Base-by-base conservation (phyloP, 495 filamentous ascomycete species). In the Penicillium antarcticum region DNA sequence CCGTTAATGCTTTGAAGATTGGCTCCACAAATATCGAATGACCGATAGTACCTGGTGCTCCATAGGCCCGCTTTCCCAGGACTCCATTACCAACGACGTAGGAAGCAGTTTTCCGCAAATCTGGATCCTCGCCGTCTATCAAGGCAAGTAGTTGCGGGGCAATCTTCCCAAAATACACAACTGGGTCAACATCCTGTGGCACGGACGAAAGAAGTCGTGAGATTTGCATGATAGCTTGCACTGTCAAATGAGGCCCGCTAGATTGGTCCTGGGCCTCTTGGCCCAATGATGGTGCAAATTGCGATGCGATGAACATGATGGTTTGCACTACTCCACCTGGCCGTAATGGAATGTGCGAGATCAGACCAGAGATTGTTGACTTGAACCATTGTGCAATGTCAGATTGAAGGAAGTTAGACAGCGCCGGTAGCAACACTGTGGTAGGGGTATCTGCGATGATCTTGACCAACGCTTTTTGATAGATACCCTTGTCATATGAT, bases 11-110 rank as follows among this genome's bases (percentile, higher is more conserved):
- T n/a, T 72, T 60, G 32, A 89, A 73, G 40, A 89, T 69, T 0
- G 87, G 88, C 53, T 83, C 76, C 0, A 84, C 78, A 44, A 91
- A 85, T 5, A 80, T 76, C 18, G 75, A 81, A 80, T 87, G 89
- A 0, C 88, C 89, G 31, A 84, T 72, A 1, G 81, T 80, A 13
- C 82, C 85, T 33, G 84, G 84, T 19, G 85, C 86, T 6, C 89
- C 88, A 57, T 79, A 82, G 21, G 76, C 66, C 43, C 80, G 84
- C 47, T 82, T 83, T 0, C 83, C 82, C 41, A 94, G 61, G 16
- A 92, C 83, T 1, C 87, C 87, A 58, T 83, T 86, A 0, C 85
- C 87, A 46, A 91, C 85, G 37, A 88, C 78, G 61, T 89, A 89
- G 0, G 86, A 80, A 4, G 84, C 85, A 5, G 79, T 84, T 55